These are phyloP conservation scores for Paspalum vaginatum DNA, from an alignment of 176 grass and related monocot species.

Conservation along the genomic window DNA sequence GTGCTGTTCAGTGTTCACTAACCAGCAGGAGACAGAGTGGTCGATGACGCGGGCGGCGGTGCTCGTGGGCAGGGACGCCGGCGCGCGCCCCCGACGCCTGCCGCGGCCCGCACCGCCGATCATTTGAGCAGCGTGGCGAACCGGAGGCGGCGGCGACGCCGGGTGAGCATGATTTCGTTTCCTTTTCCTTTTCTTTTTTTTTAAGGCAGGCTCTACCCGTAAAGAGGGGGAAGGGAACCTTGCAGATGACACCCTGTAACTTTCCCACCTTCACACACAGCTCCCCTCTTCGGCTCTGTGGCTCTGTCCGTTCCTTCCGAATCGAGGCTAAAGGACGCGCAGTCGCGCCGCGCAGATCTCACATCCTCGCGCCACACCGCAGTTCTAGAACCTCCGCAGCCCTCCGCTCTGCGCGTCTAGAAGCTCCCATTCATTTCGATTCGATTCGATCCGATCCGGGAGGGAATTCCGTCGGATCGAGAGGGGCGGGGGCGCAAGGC, in stretches of 20 bases:
- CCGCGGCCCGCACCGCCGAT: constrained; percentile 45
- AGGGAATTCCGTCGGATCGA: not conserved
- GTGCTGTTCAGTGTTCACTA: constrained; percentile 43
- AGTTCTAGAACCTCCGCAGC: not conserved
- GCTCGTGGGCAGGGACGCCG: constrained; percentile 46
- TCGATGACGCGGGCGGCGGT: constrained; percentile 7
- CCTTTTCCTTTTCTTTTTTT: not conserved
- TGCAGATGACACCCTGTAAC: not conserved
- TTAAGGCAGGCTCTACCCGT: not conserved
- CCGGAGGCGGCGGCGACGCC: not conserved
- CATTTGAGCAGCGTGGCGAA: constrained; percentile 20
- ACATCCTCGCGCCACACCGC: not conserved
- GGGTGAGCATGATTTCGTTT: not conserved
- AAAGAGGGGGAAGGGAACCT: not conserved
- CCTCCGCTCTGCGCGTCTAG: not conserved
- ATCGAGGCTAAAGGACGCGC: too few species aligned
- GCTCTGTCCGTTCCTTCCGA: constrained; percentile 22
- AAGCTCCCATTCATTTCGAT: too few species aligned
- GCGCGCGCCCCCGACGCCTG: constrained; percentile 53
- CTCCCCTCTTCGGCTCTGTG: constrained; percentile 4
- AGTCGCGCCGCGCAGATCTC: constrained; percentile 26
- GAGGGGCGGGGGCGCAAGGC: not conserved
- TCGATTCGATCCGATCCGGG: too few species aligned
- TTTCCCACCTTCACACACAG: not conserved
- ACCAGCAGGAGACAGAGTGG: constrained; percentile 60